Percentiles rank a stretch among this genome's conserved stretches.
Conservation (phyloP, 306 rosid genomes). For the Hippophae gyantsensis region DNA sequence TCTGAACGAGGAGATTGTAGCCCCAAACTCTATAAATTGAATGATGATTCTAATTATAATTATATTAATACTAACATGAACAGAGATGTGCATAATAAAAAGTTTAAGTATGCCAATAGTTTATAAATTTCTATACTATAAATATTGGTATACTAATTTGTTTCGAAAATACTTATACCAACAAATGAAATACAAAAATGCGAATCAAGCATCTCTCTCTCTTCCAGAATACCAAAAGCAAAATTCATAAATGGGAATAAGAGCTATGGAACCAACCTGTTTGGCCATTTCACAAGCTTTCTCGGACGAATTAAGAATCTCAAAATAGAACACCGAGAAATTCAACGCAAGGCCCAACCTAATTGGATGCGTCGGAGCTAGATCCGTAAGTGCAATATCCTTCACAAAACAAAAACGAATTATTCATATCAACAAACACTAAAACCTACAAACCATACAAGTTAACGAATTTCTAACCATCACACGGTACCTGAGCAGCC, state of each 20-base stretch:
- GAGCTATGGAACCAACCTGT: slow-evolving; percentile 17
- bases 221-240: background rate
- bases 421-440: background rate
- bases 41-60: too few species aligned
- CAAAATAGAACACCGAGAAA: slow-evolving; percentile 39
- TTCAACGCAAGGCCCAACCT: slow-evolving; percentile 37
- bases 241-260: background rate
- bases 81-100: too few species aligned
- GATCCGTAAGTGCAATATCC: slow-evolving; percentile 36
- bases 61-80: too few species aligned
- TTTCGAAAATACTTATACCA: too few species aligned
- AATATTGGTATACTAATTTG: too few species aligned
- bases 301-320: slow-evolving; percentile 36
- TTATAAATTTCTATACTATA: too few species aligned
- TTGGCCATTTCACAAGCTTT: slow-evolving; percentile 40
- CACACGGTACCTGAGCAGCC: slow-evolving; percentile 31
- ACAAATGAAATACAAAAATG: too few species aligned
- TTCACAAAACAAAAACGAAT: slow-evolving; percentile 1
- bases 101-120: too few species aligned
- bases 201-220: background rate
- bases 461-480: background rate
- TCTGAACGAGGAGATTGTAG: too few species aligned
- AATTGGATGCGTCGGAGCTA: slow-evolving; percentile 34
- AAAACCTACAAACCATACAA: background rate
- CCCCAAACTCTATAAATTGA: too few species aligned